Percentiles rank a stretch among this genome's conserved stretches.
These are phyloP conservation scores for Tulasnella sp. DNA, from an alignment of 768 basidiomycete genomes.

Conservation along the genomic window DNA sequence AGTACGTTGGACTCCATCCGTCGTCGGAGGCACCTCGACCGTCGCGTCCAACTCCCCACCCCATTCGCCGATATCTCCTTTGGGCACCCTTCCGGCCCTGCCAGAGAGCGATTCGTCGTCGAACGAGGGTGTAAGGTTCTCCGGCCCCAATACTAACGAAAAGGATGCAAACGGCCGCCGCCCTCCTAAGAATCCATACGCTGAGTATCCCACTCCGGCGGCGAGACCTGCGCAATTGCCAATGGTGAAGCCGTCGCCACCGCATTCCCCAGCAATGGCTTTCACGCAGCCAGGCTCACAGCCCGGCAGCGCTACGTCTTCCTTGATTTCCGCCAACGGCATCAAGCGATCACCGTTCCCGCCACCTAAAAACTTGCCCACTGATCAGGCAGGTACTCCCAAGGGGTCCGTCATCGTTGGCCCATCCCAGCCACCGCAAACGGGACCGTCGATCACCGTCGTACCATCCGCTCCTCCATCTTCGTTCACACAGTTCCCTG, in stretches of 20 bases:
- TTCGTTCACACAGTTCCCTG: constrained; percentile 13
- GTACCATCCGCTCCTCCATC: constrained; percentile 30
- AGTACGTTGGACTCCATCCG: constrained; percentile 52
- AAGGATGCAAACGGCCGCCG: constrained; percentile 6
- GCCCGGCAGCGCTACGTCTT: constrained; percentile 31
- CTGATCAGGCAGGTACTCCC: constrained; percentile 22
- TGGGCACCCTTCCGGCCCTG: background rate
- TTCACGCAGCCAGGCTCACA: constrained; percentile 14
- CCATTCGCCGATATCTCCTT: constrained; percentile 21
- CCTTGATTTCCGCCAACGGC: constrained; percentile 35
- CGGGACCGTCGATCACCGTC: constrained; percentile 28
- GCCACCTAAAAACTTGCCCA: constrained; percentile 33
- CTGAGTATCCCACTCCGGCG: constrained; percentile 13
- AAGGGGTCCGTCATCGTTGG: constrained; percentile 15
- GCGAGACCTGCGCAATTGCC: constrained; percentile 22
- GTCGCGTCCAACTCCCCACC: constrained; percentile 32
- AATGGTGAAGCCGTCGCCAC: constrained; percentile 18
- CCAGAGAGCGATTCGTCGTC: constrained; percentile 28
- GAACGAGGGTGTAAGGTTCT: constrained; percentile 17
- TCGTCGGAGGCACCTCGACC: constrained; percentile 39
- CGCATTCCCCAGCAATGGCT: background rate
- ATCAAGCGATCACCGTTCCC: constrained; percentile 33
- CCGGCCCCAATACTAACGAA: background rate
- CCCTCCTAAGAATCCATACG: background rate
- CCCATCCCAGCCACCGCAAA: constrained; percentile 1